Evolutionary conservation across 768 basidiomycete genomes (phyloP).

Genomic region (Chalciporus piperatus): DNA sequence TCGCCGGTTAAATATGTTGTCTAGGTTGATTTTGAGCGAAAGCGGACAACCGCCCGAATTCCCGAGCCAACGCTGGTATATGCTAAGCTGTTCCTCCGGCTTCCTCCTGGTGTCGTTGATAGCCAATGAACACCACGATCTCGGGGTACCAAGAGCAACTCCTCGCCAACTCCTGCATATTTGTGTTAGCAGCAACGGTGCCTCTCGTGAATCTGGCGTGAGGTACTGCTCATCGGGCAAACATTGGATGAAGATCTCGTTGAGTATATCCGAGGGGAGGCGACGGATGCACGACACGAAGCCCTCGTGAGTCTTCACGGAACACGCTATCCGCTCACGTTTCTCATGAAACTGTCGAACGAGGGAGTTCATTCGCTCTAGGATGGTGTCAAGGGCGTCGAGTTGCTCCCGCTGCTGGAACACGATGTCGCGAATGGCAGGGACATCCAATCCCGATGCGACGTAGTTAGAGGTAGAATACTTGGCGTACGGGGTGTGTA

Average conservation of each 20-base stretch:
- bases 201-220: conserved; percentile 21
- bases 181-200: conserved; percentile 38
- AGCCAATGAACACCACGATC: conserved; percentile 47
- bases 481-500: too few species aligned
- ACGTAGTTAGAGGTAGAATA: too few species aligned
- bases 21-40: conserved; percentile 17
- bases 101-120: neutral
- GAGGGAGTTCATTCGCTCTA: conserved; percentile 9
- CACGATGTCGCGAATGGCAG: too few species aligned
- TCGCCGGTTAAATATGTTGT: too few species aligned
- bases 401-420: too few species aligned
- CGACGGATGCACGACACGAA: conserved; percentile 30
- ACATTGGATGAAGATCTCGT: conserved; percentile 45
- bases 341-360: conserved; percentile 1
- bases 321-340: conserved; percentile 7
- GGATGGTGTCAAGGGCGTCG: neutral
- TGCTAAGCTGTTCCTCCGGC: too few species aligned
- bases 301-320: conserved; percentile 17
- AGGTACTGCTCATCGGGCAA: conserved; percentile 17
- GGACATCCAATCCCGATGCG: too few species aligned
- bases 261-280: conserved; percentile 44
- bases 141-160: conserved; percentile 38
- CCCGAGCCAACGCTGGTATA: conserved; percentile 8
- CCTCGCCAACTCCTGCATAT: conserved; percentile 44
- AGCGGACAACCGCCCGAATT: conserved; percentile 14